A percentile compares a stretch with the other conserved stretches of the same genome.
Evolutionary conservation across 441 rosid species (phyloP).

Genomic region (Macaranga tanarius): DNA sequence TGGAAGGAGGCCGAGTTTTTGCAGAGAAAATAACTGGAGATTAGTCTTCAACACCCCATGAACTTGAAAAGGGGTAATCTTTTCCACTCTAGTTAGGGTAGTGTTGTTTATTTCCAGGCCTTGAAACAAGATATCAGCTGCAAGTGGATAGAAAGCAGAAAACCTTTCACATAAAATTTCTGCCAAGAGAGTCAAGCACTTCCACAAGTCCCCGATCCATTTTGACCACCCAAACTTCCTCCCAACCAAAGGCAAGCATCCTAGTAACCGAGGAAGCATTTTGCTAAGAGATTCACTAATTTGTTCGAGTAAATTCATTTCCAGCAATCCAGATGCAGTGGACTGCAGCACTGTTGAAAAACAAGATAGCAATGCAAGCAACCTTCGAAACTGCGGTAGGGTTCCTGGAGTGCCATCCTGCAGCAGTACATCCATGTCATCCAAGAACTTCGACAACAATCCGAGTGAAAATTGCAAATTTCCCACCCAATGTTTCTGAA

Average conservation of each 20-base stretch:
- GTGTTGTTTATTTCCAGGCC: conserved; percentile 55
- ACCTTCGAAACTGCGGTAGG: conserved; percentile 70
- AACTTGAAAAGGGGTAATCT: conserved; percentile 72
- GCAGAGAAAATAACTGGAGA: conserved; percentile 89
- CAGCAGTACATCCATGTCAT: conserved; percentile 89
- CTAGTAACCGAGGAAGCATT: conserved; percentile 85
- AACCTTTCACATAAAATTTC: conserved; percentile 88
- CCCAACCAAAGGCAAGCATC: conserved; percentile 77
- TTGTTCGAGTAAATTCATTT: conserved; percentile 78
- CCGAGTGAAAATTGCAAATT: conserved; percentile 86
- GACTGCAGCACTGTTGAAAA: conserved; percentile 85
- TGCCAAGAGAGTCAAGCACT: conserved; percentile 93
- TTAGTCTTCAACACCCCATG: conserved; percentile 93
- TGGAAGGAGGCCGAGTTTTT: conserved; percentile 78
- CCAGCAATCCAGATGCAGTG: conserved; percentile 95
- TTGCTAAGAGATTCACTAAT: conserved; percentile 70
- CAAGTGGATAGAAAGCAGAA: conserved; percentile 66
- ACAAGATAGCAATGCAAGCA: conserved; percentile 95
- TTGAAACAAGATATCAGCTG: conserved; percentile 74
- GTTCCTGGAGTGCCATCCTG: conserved; percentile 82
- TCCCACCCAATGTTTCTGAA: conserved; percentile 96
- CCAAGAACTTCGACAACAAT: conserved; percentile 77
- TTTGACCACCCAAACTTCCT: conserved; percentile 91
- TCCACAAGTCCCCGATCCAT: conserved; percentile 90
- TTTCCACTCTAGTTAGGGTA: conserved; percentile 48